Evolutionary conservation across 2,329 filamentous ascomycete species (phyloP).

Genomic region (Dothideomycetes sp.): DNA sequence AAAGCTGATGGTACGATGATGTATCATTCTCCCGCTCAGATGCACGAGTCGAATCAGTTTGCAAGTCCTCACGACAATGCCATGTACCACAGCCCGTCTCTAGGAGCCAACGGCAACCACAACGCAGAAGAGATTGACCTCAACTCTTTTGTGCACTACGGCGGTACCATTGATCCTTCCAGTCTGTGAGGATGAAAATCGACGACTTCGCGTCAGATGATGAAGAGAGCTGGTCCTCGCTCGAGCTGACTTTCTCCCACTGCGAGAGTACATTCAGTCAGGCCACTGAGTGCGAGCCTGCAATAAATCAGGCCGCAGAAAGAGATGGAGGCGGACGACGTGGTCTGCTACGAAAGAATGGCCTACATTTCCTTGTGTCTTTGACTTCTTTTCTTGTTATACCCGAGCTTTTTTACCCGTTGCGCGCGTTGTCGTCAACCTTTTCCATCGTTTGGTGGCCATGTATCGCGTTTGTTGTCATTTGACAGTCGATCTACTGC

Average conservation of each 20-base stretch:
- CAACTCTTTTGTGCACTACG: slow-evolving; percentile 35
- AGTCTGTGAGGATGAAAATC: slow-evolving; percentile 30
- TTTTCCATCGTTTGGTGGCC: too few relatives aligned
- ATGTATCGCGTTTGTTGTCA: too few relatives aligned
- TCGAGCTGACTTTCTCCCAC: background rate
- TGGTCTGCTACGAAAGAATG: slow-evolving; percentile 1
- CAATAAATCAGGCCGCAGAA: background rate
- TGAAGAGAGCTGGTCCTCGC: background rate
- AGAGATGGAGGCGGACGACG: background rate
- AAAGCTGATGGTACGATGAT: slow-evolving; percentile 23
- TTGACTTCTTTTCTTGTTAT: slow-evolving; percentile 1
- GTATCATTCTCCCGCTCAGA: slow-evolving; percentile 25
- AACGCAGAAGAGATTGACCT: slow-evolving; percentile 26
- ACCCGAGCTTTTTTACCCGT: slow-evolving; percentile 1
- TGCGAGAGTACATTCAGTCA: too few relatives aligned
- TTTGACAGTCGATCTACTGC: too few relatives aligned
- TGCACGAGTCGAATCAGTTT: slow-evolving; percentile 21
- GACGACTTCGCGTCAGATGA: slow-evolving; percentile 3
- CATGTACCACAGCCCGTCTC: slow-evolving; percentile 17
- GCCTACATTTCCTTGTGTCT: background rate
- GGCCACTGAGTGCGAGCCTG: too few relatives aligned
- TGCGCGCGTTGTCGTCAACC: too few relatives aligned
- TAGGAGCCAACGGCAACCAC: slow-evolving; percentile 20
- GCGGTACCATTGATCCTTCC: slow-evolving; percentile 32
- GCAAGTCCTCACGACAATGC: slow-evolving; percentile 14